phyloP scores from a whole-genome alignment of 495 filamentous ascomycete genomes.

The Geopyxis carbonaria region DNA sequence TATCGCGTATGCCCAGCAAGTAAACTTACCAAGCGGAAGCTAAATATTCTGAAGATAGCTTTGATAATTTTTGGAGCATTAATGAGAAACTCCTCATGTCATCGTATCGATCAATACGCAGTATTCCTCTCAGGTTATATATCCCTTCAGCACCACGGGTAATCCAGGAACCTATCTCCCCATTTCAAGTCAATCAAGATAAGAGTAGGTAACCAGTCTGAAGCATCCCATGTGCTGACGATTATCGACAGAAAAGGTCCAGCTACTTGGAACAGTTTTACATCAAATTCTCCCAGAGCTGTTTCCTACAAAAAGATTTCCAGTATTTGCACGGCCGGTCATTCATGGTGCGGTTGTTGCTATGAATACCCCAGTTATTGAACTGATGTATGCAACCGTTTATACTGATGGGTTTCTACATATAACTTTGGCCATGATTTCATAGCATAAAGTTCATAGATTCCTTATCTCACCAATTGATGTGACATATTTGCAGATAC shows the following conservation, averaged over 20 bases:
- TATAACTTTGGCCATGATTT: slow-evolving; percentile 70
- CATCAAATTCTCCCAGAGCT: slow-evolving; percentile 58
- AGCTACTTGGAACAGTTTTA: slow-evolving; percentile 71
- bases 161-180: slow-evolving; percentile 27
- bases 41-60: slow-evolving; percentile 42
- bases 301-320: slow-evolving; percentile 72
- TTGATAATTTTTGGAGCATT: slow-evolving; percentile 52
- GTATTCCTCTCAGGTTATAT: slow-evolving; percentile 76
- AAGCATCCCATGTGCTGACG: too few species aligned
- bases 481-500: too few species aligned
- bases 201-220: neutral
- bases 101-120: slow-evolving; percentile 49
- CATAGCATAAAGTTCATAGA: slow-evolving; percentile 37
- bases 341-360: slow-evolving; percentile 77
- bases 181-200: slow-evolving; percentile 24
- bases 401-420: slow-evolving; percentile 91
- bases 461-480: slow-evolving; percentile 29
- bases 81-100: slow-evolving; percentile 64
- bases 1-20: slow-evolving; percentile 43
- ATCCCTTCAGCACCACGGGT: slow-evolving; percentile 49
- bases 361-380: slow-evolving; percentile 66
- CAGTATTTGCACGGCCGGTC: slow-evolving; percentile 79
- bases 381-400: slow-evolving; percentile 59
- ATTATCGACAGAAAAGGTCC: slow-evolving; percentile 36
- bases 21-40: slow-evolving; percentile 4